Conservation (phyloP, 1,139 yeast genomes). For the Pneumocystis oryctolagi region DNA sequence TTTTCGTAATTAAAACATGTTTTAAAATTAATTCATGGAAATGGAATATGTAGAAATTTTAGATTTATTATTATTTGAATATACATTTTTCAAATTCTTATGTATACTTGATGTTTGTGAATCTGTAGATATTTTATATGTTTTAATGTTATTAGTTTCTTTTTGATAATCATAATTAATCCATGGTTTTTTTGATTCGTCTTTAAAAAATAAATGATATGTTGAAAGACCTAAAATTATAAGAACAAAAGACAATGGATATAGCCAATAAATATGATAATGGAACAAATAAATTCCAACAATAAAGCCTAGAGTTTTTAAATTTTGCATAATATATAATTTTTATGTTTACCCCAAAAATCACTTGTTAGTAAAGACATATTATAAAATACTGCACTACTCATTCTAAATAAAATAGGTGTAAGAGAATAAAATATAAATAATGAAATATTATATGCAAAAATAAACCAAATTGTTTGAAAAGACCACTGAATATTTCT, state of each 20-base stretch:
- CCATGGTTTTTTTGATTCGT: conserved; percentile 34
- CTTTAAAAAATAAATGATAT: conserved; percentile 26
- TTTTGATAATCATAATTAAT: conserved; percentile 25
- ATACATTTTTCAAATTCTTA: neutral
- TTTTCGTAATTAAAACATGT: neutral
- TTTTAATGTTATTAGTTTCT: conserved; percentile 31
- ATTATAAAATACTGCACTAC: conserved; percentile 34
- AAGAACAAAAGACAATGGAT: conserved; percentile 32
- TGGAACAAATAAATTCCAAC: conserved; percentile 32
- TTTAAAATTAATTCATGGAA: neutral
- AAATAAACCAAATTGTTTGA: conserved; percentile 29
- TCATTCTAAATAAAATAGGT: conserved; percentile 31
- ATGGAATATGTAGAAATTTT: neutral
- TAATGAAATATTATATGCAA: conserved; percentile 30
- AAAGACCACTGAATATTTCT: conserved; percentile 27
- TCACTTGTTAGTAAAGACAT: conserved; percentile 30
- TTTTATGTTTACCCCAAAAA: conserved; percentile 24
- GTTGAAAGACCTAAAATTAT: conserved; percentile 29
- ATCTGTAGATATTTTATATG: neutral
- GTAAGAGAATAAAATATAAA: conserved; percentile 28
- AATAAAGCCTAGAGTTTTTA: conserved; percentile 20
- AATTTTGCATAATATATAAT: neutral
- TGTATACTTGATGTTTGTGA: neutral
- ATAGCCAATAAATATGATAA: conserved; percentile 31
- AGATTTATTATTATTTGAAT: neutral